Evolutionary conservation across 176 grass and related monocot genomes (phyloP), one percentile per base, ranked within the genome.

Genomic region (Areca catechu): DNA sequence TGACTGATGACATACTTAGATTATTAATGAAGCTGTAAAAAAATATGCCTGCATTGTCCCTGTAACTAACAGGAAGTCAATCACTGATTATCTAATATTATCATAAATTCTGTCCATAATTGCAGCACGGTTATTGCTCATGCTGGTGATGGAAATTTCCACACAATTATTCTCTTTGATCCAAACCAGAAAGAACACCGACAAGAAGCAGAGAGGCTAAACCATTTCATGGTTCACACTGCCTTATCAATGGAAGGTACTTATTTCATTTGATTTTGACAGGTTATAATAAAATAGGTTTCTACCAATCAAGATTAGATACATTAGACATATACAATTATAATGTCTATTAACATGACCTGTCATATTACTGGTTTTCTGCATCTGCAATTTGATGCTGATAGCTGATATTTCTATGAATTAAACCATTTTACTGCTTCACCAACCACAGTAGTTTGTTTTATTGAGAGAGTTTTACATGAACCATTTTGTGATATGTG

Each of bases 71-170:
- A 72, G 34, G 1, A 24, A n/a, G 37, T 67, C 5, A 29, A 29
- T 17, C 17, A 22, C 27, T 67, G 54, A 20, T 43, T 54, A 16
- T 48, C 59, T 59, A 66, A 70, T 49, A 17, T 48, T 60, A 27
- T 72, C 68, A 58, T 24, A 22, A 68, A 56, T 77, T 51, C 30
- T 70, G 34, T 59, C 71, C 51, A 65, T 58, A 57, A 55, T 76
- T 56, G 20, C 76, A 97, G 93, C 60, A 51, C 73, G 81, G 84
- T 98, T 59, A 82, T 98, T 24, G 84, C 84, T 70, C 93, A 98
- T 80, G 93, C 93, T 53, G 93, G 87, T 68, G 93, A 98, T 63
- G 93, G 93, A 64, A 98, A 98, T 56, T 98, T 98, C 72, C 93
- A 98, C 81, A 92, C 93, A 34, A 68, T 88, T 70, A 98, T 98